Conservation (phyloP, 2,329 filamentous ascomycete species). For the Aspergillus brasiliensis region DNA sequence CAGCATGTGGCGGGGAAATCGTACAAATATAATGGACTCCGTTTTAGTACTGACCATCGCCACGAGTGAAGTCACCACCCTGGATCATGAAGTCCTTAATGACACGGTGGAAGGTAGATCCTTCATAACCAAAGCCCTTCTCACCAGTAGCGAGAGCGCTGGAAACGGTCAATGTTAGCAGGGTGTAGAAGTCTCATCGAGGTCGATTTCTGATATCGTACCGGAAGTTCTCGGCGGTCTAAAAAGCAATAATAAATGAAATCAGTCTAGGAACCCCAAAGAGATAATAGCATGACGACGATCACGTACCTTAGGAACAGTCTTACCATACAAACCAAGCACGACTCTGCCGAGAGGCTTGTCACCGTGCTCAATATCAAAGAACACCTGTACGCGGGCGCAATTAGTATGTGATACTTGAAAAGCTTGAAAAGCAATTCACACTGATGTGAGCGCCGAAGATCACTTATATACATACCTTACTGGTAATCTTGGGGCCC, state of each 20-base stretch:
- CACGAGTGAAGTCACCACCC: conserved; percentile 67
- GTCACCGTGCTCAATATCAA: conserved; percentile 66
- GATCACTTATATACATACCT: conserved; percentile 54
- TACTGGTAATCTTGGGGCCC: conserved; percentile 92
- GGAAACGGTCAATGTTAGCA: conserved; percentile 16
- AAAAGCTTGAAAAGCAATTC: not conserved
- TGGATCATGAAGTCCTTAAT: conserved; percentile 74
- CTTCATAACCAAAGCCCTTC: conserved; percentile 68
- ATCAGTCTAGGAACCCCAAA: conserved; percentile 8
- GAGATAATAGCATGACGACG: not conserved
- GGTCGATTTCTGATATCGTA: conserved; percentile 27
- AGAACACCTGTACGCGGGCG: conserved; percentile 55
- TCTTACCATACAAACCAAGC: conserved; percentile 68
- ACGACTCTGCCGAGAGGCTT: conserved; percentile 63
- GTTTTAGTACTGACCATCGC: conserved; percentile 50
- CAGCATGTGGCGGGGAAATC: not conserved
- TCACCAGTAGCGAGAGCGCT: conserved; percentile 65
- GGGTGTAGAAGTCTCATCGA: not conserved
- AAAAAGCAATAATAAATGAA: conserved; percentile 7
- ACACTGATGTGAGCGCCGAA: not conserved
- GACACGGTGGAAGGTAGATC: conserved; percentile 68
- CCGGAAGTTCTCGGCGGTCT: conserved; percentile 69
- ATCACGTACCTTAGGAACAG: conserved; percentile 60
- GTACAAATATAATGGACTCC: not conserved
- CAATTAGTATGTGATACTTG: conserved; percentile 16